A percentile compares a stretch with the other conserved stretches of the same genome.
Conservation (phyloP, 345 rosid genomes). For the Ceriops zippeliana region DNA sequence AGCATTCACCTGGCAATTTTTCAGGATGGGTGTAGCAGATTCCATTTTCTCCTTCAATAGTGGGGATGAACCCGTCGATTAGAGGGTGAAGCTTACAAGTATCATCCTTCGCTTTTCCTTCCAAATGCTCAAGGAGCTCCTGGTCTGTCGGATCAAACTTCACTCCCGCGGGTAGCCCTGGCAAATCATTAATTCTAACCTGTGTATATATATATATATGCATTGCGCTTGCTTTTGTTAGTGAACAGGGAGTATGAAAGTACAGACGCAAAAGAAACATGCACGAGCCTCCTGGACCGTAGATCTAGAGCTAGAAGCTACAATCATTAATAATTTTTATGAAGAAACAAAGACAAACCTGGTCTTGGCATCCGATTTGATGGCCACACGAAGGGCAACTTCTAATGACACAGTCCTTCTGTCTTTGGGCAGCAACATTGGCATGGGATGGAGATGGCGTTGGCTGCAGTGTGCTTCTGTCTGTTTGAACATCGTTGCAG, state of each 20-base stretch:
- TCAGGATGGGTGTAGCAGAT: conserved; percentile 98
- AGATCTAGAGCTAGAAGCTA: background rate
- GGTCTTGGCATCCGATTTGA: conserved; percentile 67
- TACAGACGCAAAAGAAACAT: no score
- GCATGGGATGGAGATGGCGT: conserved; percentile 19
- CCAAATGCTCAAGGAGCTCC: conserved; percentile 90
- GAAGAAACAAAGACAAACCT: conserved; percentile 29
- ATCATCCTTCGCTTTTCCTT: conserved; percentile 77
- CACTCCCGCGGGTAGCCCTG: conserved; percentile 95
- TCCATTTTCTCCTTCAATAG: conserved; percentile 93
- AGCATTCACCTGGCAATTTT: conserved; percentile 70
- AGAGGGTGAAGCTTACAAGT: conserved; percentile 76
- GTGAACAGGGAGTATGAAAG: no score
- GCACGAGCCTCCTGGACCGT: no score
- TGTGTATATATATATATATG: conserved; percentile 1
- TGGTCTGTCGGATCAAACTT: conserved; percentile 98
- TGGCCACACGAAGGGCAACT: conserved; percentile 95
- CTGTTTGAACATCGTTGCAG: conserved; percentile 61
- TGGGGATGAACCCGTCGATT: conserved; percentile 85
- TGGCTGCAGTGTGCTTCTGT: conserved; percentile 36
- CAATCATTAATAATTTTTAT: background rate
- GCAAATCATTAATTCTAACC: conserved; percentile 83
- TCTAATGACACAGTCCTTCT: conserved; percentile 33
- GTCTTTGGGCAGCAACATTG: conserved; percentile 22
- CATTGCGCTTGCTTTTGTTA: background rate